Percentiles rank a stretch among this genome's conserved stretches.
Evolutionary conservation across 1,284 basidiomycete genomes (phyloP).

Genomic region (Leccinum griseonigrum): DNA sequence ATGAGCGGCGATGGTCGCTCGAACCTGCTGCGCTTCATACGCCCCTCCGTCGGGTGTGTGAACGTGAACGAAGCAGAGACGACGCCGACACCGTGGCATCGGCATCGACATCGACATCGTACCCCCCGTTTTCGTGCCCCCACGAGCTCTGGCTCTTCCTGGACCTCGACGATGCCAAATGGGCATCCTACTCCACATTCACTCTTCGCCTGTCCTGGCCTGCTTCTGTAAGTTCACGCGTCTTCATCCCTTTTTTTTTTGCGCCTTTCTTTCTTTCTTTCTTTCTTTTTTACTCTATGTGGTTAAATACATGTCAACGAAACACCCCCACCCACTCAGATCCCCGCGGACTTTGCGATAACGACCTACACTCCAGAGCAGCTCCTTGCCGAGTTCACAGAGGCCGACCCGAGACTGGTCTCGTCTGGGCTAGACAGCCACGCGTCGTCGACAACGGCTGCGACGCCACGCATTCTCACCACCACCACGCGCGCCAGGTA

Average conservation of each 20-base stretch:
- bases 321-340: slow-evolving; percentile 6
- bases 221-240: slow-evolving; percentile 51
- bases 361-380: slow-evolving; percentile 36
- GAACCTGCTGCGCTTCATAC: slow-evolving; percentile 45
- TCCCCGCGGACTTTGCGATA: slow-evolving; percentile 45
- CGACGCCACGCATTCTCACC: slow-evolving; percentile 8
- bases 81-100: slow-evolving; percentile 21
- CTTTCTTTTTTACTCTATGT: not conserved
- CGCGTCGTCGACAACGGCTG: not conserved
- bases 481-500: slow-evolving; percentile 43
- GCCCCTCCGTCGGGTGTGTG: slow-evolving; percentile 35
- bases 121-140: slow-evolving; percentile 34
- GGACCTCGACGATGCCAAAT: slow-evolving; percentile 46
- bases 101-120: not conserved
- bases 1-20: slow-evolving; percentile 37
- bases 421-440: slow-evolving; percentile 2
- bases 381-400: slow-evolving; percentile 16
- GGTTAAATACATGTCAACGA: not conserved
- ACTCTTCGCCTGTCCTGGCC: slow-evolving; percentile 66
- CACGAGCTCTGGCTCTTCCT: slow-evolving; percentile 58
- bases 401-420: not conserved
- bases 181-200: slow-evolving; percentile 48
- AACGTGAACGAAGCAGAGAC: slow-evolving; percentile 9
- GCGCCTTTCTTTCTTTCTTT: not conserved
- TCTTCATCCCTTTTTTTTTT: too few relatives aligned